A percentile compares a stretch with the other conserved stretches of the same genome.
phyloP scores from a whole-genome alignment of 495 filamentous ascomycete species.

The Talaromyces ruber region DNA sequence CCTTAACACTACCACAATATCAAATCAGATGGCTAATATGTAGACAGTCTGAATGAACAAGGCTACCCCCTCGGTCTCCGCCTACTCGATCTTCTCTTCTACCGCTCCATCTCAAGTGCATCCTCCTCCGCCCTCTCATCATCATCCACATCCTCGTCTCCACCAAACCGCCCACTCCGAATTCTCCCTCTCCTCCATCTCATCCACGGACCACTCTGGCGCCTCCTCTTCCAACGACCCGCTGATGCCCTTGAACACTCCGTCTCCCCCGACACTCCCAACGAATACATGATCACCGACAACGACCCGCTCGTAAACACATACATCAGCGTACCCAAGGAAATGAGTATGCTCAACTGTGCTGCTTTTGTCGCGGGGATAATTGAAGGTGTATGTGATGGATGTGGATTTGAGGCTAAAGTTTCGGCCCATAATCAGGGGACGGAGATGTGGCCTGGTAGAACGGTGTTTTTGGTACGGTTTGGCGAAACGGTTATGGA shows the following conservation, averaged over 20 bases:
- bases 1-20: background rate
- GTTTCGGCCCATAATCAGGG: constrained; percentile 88
- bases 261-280: constrained; percentile 64
- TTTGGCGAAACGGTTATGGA: constrained; percentile 86
- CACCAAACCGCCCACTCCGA: constrained; percentile 70
- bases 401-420: constrained; percentile 75
- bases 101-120: constrained; percentile 47
- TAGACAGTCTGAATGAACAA: constrained; percentile 73
- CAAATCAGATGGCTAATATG: background rate
- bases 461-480: constrained; percentile 90
- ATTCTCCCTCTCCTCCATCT: constrained; percentile 91
- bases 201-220: constrained; percentile 84
- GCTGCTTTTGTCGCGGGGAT: constrained; percentile 93
- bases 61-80: constrained; percentile 92
- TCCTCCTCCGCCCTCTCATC: constrained; percentile 75
- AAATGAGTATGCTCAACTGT: constrained; percentile 95
- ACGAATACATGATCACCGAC: constrained; percentile 97
- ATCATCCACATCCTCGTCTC: constrained; percentile 58
- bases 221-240: constrained; percentile 79
- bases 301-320: constrained; percentile 93
- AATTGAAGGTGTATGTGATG: constrained; percentile 92
- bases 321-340: constrained; percentile 84
- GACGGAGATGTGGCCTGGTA: constrained; percentile 82
- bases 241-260: constrained; percentile 90
- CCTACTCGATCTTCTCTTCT: constrained; percentile 89